Conservation (phyloP, 2,329 filamentous ascomycete species). For the Cordyceps fumosorosea region DNA sequence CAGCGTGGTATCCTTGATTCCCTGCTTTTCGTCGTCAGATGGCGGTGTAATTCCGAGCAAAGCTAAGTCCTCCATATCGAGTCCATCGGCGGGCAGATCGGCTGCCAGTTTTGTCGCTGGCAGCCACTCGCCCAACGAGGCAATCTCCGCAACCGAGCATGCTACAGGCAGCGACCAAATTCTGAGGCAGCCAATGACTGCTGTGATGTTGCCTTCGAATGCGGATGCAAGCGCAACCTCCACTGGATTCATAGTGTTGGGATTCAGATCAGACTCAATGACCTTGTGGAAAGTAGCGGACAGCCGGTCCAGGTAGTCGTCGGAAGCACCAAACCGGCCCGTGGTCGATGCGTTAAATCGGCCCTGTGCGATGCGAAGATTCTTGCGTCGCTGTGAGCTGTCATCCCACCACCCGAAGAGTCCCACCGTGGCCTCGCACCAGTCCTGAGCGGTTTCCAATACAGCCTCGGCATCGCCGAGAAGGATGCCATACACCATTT, state of each 20-base stretch:
- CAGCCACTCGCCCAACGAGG: constrained; percentile 78
- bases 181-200: constrained; percentile 65
- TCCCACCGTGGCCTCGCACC: constrained; percentile 81
- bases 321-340: constrained; percentile 44
- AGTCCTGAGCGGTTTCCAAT: constrained; percentile 73
- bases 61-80: constrained; percentile 80
- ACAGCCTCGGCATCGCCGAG: constrained; percentile 72
- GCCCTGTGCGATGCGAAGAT: constrained; percentile 33
- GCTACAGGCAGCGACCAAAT: constrained; percentile 77
- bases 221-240: constrained; percentile 78
- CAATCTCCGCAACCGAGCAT: constrained; percentile 74
- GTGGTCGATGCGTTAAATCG: constrained; percentile 29
- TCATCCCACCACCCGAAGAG: constrained; percentile 92
- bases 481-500: constrained; percentile 72
- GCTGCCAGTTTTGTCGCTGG: constrained; percentile 36
- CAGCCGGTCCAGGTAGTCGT: constrained; percentile 69
- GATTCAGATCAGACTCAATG: constrained; percentile 62
- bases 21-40: constrained; percentile 52
- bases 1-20: constrained; percentile 74
- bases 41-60: constrained; percentile 62
- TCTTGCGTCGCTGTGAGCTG: constrained; percentile 44
- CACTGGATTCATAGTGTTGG: constrained; percentile 68
- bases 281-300: constrained; percentile 64
- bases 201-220: constrained; percentile 76
- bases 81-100: constrained; percentile 52